Evolutionary conservation across 2,329 filamentous ascomycete genomes (phyloP).

Genomic region (Penicillium polonicum): DNA sequence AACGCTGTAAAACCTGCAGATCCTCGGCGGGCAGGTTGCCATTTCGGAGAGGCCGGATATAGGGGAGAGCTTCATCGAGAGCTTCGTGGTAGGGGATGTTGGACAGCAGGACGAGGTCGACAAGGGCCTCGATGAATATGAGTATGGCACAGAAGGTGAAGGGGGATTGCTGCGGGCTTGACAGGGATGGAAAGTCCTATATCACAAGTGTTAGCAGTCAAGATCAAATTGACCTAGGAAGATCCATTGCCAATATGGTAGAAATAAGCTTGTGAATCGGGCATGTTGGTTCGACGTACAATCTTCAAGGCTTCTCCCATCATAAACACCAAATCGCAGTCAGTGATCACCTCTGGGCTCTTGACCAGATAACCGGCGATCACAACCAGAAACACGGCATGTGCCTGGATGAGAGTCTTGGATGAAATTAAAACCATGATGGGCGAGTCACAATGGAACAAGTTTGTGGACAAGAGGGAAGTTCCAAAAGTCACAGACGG

Average conservation of each 20-base stretch:
- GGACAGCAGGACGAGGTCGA: constrained; percentile 64
- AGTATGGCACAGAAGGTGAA: constrained; percentile 68
- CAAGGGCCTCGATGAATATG: constrained; percentile 62
- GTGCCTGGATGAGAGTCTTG: constrained; percentile 73
- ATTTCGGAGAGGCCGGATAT: constrained; percentile 27
- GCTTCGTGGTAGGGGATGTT: constrained; percentile 64
- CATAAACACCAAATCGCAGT: constrained; percentile 77
- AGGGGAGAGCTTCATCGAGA: constrained; percentile 56
- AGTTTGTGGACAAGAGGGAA: constrained; percentile 1
- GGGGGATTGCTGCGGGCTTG: constrained; percentile 62
- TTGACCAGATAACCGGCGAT: constrained; percentile 81
- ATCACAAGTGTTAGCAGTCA: constrained; percentile 7
- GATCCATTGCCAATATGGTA: not conserved
- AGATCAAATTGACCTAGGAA: not conserved
- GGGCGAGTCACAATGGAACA: not conserved
- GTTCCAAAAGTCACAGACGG: not conserved
- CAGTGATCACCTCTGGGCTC: constrained; percentile 67
- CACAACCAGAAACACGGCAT: constrained; percentile 82
- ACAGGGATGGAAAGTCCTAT: constrained; percentile 62
- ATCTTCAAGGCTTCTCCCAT: constrained; percentile 81
- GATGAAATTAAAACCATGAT: constrained; percentile 79
- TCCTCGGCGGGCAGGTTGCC: constrained; percentile 25
- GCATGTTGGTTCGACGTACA: constrained; percentile 49
- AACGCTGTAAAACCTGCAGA: constrained; percentile 19
- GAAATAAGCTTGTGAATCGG: not conserved